Evolutionary conservation across 139 green algal genomes (phyloP).

Genomic region (Nannochloris sp.): DNA sequence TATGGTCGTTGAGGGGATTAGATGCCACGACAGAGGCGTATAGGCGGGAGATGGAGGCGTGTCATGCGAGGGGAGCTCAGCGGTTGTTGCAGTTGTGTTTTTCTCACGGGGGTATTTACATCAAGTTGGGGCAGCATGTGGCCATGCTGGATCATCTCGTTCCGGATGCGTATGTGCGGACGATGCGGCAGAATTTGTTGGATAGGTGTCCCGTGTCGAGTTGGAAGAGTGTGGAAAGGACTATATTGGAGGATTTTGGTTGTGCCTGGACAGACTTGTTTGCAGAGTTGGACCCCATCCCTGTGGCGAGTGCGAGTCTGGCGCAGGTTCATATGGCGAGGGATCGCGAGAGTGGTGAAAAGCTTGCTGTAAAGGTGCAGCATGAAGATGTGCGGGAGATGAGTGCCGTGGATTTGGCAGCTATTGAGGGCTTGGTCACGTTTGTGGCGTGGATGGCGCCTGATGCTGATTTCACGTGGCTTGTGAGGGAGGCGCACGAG

Average conservation of each 20-base stretch:
- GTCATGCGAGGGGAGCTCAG: conserved; percentile 49
- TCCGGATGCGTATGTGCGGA: conserved; percentile 76
- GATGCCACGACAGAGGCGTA: conserved; percentile 14
- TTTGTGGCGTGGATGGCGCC: conserved; percentile 43
- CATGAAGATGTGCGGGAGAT: conserved; percentile 71
- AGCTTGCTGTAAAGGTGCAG: conserved; percentile 83
- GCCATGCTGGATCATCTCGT: conserved; percentile 79
- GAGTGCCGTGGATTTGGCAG: conserved; percentile 65
- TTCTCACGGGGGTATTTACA: conserved; percentile 76
- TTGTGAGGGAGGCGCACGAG: conserved; percentile 76
- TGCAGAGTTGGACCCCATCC: conserved; percentile 59
- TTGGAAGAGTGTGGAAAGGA: conserved; percentile 39
- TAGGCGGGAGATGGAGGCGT: conserved; percentile 24
- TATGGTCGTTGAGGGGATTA: conserved; percentile 30
- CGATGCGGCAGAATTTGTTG: conserved; percentile 72
- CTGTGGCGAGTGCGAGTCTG: conserved; percentile 81
- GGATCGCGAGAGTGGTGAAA: conserved; percentile 42
- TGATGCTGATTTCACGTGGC: conserved; percentile 70
- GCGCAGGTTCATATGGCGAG: conserved; percentile 83
- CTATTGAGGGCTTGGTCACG: conserved; percentile 64
- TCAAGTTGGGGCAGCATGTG: conserved; percentile 62
- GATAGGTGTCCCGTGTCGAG: conserved; percentile 67
- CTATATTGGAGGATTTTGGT: conserved; percentile 73
- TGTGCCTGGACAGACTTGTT: conserved; percentile 65
- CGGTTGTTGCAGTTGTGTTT: conserved; percentile 65